Evolutionary conservation across 2,329 filamentous ascomycete genomes (phyloP).

Genomic region (Colletotrichum spaethianum): DNA sequence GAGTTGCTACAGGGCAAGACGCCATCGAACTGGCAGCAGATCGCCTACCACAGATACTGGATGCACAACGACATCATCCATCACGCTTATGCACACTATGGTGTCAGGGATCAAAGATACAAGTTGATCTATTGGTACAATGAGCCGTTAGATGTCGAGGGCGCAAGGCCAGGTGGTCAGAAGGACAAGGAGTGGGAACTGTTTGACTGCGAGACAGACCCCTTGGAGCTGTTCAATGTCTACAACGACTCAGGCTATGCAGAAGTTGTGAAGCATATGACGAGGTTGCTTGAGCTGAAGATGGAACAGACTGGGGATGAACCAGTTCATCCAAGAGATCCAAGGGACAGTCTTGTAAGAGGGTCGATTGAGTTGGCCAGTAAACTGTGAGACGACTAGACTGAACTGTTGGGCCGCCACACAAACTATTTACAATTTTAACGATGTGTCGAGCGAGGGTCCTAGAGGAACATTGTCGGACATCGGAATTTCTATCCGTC

Average conservation of each 20-base stretch:
- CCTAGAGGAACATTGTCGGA: no score
- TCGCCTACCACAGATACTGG: constrained; percentile 70
- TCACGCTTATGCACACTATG: constrained; percentile 66
- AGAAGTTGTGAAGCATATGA: constrained; percentile 58
- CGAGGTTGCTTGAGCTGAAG: constrained; percentile 59
- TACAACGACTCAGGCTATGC: constrained; percentile 56
- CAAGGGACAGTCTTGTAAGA: neutral
- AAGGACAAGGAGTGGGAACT: constrained; percentile 67
- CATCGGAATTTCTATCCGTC: no score
- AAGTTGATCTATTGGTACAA: constrained; percentile 72
- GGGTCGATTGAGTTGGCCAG: constrained; percentile 6
- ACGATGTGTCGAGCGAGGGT: no score
- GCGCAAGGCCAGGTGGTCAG: constrained; percentile 56
- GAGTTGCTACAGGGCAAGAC: constrained; percentile 53
- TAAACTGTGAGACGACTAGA: constrained; percentile 13
- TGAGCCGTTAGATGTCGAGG: constrained; percentile 61
- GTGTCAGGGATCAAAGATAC: constrained; percentile 64
- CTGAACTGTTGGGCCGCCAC: neutral
- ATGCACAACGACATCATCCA: constrained; percentile 68
- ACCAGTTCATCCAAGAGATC: constrained; percentile 48
- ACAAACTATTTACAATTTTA: no score
- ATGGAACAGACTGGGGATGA: constrained; percentile 68
- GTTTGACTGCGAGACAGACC: constrained; percentile 66
- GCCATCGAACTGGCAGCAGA: constrained; percentile 62
- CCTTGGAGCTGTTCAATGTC: constrained; percentile 63